Evolutionary conservation across 306 rosid genomes (phyloP).

Genomic region (Inga leiocalycina): DNA sequence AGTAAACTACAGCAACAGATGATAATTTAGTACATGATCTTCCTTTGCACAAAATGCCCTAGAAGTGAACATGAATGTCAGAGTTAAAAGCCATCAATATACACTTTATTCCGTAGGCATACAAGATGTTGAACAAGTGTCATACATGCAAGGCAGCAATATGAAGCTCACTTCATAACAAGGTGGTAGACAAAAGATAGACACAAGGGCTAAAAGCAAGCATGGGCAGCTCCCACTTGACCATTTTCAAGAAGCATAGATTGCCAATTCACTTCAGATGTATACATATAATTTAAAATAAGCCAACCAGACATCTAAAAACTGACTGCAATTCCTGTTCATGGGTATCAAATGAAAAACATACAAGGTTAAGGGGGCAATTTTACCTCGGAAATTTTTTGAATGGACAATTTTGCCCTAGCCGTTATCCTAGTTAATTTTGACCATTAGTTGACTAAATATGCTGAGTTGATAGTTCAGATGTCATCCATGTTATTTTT

Average conservation of each 20-base stretch:
- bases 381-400: too few relatives aligned
- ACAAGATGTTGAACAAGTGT: conserved; percentile 1
- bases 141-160: neutral
- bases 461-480: too few relatives aligned
- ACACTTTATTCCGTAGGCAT: conserved; percentile 7
- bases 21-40: conserved; percentile 20
- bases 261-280: conserved; percentile 4
- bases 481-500: too few relatives aligned
- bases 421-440: too few relatives aligned
- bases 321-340: neutral
- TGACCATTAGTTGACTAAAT: too few relatives aligned
- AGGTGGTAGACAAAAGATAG: neutral
- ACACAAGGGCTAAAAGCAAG: conserved; percentile 11
- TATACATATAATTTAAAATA: neutral
- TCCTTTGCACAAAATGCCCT: conserved; percentile 20
- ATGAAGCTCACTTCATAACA: conserved; percentile 18
- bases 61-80: conserved; percentile 9
- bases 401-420: too few relatives aligned
- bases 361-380: neutral
- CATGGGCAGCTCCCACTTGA: neutral
- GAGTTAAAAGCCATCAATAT: conserved; percentile 4
- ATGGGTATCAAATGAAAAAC: neutral
- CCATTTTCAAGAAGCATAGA: conserved; percentile 4
- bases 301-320: conserved; percentile 9
- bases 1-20: conserved; percentile 44